These are phyloP conservation scores for Diplotaxis tenuifolia DNA, from an alignment of 345 rosid genomes.

Conservation along the genomic window DNA sequence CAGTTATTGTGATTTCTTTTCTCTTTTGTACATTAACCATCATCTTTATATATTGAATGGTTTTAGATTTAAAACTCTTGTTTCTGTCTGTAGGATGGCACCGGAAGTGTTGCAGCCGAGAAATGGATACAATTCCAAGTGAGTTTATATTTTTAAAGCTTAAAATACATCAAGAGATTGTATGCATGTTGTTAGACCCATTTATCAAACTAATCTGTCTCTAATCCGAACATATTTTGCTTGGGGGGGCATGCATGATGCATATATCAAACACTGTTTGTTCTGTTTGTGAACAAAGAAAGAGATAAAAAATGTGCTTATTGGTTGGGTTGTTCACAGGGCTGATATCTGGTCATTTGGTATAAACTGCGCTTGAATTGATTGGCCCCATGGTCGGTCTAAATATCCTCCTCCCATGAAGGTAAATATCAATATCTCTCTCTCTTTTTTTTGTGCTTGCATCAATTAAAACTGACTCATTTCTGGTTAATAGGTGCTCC, in stretches of 20 bases:
- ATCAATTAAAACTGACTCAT: constrained; percentile 28
- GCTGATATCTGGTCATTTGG: constrained; percentile 99
- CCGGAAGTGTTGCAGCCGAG: constrained; percentile 99
- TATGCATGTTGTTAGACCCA: constrained; percentile 3
- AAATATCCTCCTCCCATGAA: constrained; percentile 99
- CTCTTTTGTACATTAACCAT: neutral
- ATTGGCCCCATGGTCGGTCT: constrained; percentile 98
- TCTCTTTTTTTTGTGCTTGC: neutral
- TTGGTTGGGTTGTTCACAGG: constrained; percentile 49
- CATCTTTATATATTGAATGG: neutral
- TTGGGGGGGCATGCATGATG: neutral
- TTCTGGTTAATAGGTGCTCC: constrained; percentile 60
- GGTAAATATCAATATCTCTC: constrained; percentile 43
- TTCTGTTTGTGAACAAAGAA: constrained; percentile 14
- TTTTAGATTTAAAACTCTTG: constrained; percentile 14
- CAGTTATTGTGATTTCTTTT: constrained; percentile 19
- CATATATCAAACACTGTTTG: neutral
- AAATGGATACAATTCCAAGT: constrained; percentile 96
- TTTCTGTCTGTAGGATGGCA: constrained; percentile 79
- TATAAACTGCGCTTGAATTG: constrained; percentile 86
- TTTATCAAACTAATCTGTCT: neutral
- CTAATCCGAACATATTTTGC: neutral
- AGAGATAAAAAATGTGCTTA: constrained; percentile 15
- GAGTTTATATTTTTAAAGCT: constrained; percentile 31
- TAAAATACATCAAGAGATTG: constrained; percentile 5